Base-by-base conservation (phyloP, 1,284 basidiomycete genomes). In the Moesziomyces sp. region DNA sequence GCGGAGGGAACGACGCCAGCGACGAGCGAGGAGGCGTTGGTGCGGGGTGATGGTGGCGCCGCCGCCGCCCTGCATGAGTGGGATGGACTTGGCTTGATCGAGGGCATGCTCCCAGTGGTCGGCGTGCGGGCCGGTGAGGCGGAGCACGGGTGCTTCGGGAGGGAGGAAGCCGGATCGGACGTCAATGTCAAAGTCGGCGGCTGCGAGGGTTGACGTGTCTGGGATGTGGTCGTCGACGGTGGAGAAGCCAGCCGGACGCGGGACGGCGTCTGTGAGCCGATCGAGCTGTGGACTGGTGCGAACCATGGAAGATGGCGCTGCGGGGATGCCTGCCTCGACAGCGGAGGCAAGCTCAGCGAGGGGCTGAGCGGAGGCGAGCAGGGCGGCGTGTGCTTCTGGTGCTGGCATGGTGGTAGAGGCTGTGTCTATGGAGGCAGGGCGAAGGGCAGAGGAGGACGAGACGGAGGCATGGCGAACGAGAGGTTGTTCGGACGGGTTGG, bases 171-270 rank as follows among this genome's bases (percentile, higher is more conserved):
- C 95, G 0, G 93, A 93, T 23, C 90, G 87, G 2, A 92, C 92
- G 82, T 96, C 93, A 73, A 97, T 91, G 83, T 97, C 94, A 86
- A 94, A 97, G 86, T 97, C 94, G 82, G 94, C 93, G 5, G 93
- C 91, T 14, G 93, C 92, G 57, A 94, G 89, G 5, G 93, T 94
- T 13, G 92, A 90, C 5, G 91, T 93, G 84, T 94, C 93, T 40
- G 87, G 86, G 18, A 86, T 64, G 19, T 76, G 63, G 34, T 72
- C 63, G 57, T 58, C 43, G 55, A 69, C 58, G 34, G 59, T 65
- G 38, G 74, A 63, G 54, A 77, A 77, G 54, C 63, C 66, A 7
- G 58, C 48, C 13, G 71, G 73, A 24, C 62, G 62, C 2, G 67
- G 73, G 1, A 75, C 62, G 34, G 63, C 59, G 54, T 75, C 73